Evolutionary conservation across 1,284 basidiomycete genomes (phyloP).

Genomic region (Ustilago shanxiensis): DNA sequence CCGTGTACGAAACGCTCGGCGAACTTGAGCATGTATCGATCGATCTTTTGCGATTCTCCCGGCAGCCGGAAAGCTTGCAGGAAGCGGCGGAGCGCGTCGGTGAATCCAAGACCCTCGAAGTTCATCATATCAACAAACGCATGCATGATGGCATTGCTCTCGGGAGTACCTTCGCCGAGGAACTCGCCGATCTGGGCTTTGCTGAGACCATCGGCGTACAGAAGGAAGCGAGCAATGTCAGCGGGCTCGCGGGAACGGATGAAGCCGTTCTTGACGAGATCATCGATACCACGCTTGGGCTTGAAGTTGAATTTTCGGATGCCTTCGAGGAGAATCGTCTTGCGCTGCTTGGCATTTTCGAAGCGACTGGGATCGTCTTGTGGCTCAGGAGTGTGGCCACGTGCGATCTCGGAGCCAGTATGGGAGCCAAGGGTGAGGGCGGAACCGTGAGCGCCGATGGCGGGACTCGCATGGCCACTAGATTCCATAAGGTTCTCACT

Average conservation of each 20-base stretch:
- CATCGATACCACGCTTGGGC: conserved; percentile 87
- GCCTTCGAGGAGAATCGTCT: conserved; percentile 93
- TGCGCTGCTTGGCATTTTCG: conserved; percentile 96
- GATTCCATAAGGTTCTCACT: conserved; percentile 50
- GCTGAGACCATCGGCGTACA: conserved; percentile 90
- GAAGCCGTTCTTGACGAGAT: conserved; percentile 88
- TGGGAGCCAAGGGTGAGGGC: conserved; percentile 14
- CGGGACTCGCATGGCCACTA: conserved; percentile 27
- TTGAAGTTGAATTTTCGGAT: conserved; percentile 99
- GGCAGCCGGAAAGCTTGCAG: conserved; percentile 69
- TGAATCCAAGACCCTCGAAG: conserved; percentile 65
- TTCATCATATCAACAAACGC: conserved; percentile 70
- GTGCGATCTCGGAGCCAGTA: conserved; percentile 24
- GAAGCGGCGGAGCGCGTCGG: conserved; percentile 66
- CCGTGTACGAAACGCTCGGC: conserved; percentile 68
- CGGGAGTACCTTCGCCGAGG: conserved; percentile 76
- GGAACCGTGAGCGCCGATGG: conserved; percentile 9
- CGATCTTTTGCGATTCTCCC: conserved; percentile 70
- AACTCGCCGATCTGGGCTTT: conserved; percentile 98
- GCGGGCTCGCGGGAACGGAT: conserved; percentile 81
- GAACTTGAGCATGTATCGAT: conserved; percentile 70
- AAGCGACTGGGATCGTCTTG: conserved; percentile 91
- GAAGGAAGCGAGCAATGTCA: conserved; percentile 88
- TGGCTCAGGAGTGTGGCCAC: conserved; percentile 35
- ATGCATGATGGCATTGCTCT: conserved; percentile 70